Base-by-base conservation (phyloP, 2,329 filamentous ascomycete species). In the Diaporthe caulivora region DNA sequence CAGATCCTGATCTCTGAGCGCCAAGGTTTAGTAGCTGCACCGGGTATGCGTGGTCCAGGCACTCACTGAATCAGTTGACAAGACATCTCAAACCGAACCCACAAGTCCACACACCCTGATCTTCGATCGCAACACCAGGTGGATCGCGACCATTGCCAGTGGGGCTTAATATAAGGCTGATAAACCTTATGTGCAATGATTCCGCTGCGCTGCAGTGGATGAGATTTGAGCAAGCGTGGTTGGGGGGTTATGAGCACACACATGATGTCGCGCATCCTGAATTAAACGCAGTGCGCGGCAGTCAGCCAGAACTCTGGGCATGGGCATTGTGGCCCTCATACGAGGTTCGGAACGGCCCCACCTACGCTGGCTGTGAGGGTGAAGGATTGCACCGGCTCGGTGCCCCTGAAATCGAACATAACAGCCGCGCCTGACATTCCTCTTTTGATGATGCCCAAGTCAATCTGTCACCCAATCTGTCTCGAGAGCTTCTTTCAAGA, bases 401-500 rank as follows among this genome's bases (percentile, higher is more conserved):
- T 49, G 21, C 60, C 60, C 60, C 37, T 49, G n/a, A 24, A 31
- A 17, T 26, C n/a, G 24, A 31, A 17, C 42, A 3, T 29, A 15
- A 51, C 11, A 34, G n/a, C 15, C 24, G 24, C 15, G 57, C 37
- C 57, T 62, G 58, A 40, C 17, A 62, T 47, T 47, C 58, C 24
- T 17, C 24, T 31, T 44, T 29, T 47, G 34, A 15, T 29, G 58
- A 31, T 26, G 57, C 57, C 40, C 62, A 65, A 65, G 62, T 37
- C 44, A 65, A 51, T 51, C 60, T 51, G 60, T 18, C 44, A 65
- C 60, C 44, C 29, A 65, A 49, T 37, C 7, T 65, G 60, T 65
- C 60, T 49, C 60, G 60, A 49, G 42, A 26, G 17, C 18, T 17
- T 65, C 60, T 37, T 11, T 26, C 6, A 21, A 37, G 11, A 4